Evolutionary conservation across 228 moss, liverwort and hornwort genomes (phyloP).

Genomic region (Sphagnum fallax): DNA sequence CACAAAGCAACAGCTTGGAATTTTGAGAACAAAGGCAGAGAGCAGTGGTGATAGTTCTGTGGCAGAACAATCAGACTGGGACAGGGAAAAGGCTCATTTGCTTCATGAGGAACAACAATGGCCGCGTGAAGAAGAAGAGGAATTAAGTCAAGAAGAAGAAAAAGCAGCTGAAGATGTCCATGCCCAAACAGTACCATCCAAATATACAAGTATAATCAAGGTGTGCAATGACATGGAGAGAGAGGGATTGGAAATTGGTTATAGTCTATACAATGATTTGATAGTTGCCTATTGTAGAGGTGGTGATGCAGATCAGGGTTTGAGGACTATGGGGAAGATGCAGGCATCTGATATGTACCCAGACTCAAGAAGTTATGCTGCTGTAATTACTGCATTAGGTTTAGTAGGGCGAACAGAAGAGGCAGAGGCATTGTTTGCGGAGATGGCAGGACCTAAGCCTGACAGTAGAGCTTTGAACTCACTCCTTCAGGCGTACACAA

Average conservation of each 20-base stretch:
- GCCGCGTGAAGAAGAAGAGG: constrained; percentile 66
- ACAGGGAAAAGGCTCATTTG: constrained; percentile 55
- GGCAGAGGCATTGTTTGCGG: constrained; percentile 73
- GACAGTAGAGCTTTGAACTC: constrained; percentile 60
- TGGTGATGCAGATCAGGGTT: constrained; percentile 55
- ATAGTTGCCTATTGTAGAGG: constrained; percentile 55
- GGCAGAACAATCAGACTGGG: constrained; percentile 25
- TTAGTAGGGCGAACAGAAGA: constrained; percentile 47
- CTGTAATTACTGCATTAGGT: constrained; percentile 59
- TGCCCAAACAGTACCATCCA: not conserved
- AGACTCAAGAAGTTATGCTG: constrained; percentile 41
- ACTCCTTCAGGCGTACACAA: constrained; percentile 61
- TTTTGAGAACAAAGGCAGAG: not conserved
- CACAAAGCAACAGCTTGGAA: not conserved
- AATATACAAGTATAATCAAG: constrained; percentile 4
- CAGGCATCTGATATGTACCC: constrained; percentile 50
- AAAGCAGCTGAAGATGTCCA: no score
- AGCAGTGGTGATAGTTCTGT: not conserved
- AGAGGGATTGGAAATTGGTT: constrained; percentile 72
- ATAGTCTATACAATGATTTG: constrained; percentile 74
- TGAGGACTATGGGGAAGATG: constrained; percentile 63
- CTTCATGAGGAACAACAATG: constrained; percentile 80
- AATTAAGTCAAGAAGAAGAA: no score
- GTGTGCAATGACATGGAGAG: constrained; percentile 55
- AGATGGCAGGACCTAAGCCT: constrained; percentile 58